Percentiles rank a stretch among this genome's conserved stretches.
These are phyloP conservation scores for Phoma herbarum DNA, from an alignment of 2,329 filamentous ascomycete species.

Conservation along the genomic window DNA sequence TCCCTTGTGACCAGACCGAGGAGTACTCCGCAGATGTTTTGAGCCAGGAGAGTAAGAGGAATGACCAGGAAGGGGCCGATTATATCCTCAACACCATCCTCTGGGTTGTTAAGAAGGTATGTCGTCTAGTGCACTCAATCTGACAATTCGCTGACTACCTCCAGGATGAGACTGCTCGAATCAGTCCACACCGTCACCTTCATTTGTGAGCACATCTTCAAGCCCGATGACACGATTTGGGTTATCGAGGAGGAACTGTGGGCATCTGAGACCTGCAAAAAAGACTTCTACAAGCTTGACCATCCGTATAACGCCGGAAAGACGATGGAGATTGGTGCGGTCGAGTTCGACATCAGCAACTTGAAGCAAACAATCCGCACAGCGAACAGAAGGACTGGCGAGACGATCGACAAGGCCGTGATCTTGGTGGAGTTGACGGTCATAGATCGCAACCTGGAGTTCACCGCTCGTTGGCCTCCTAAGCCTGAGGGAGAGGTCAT, in stretches of 20 bases:
- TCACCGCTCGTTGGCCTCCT: constrained; percentile 21
- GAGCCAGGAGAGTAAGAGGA: not conserved
- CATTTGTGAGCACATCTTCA: constrained; percentile 3
- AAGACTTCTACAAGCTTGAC: constrained; percentile 19
- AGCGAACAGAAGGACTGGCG: not conserved
- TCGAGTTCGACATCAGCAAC: constrained; percentile 22
- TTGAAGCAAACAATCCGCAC: constrained; percentile 6
- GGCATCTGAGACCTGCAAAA: constrained; percentile 20
- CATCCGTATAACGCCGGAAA: constrained; percentile 24
- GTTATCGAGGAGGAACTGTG: constrained; percentile 17
- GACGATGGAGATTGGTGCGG: constrained; percentile 16
- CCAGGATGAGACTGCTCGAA: constrained; percentile 2
- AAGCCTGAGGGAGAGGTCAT: constrained; percentile 9
- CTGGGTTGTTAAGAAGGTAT: constrained; percentile 29
- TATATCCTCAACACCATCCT: constrained; percentile 22
- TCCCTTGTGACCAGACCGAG: constrained; percentile 3
- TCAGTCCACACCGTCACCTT: constrained; percentile 10
- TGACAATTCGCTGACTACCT: not conserved
- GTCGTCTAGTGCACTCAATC: not conserved
- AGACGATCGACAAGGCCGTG: not conserved
- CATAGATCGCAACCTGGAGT: constrained; percentile 27
- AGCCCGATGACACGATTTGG: constrained; percentile 5
- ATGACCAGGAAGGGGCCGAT: not conserved
- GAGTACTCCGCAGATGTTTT: constrained; percentile 11
- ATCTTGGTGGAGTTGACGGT: constrained; percentile 27